Base-by-base conservation (phyloP, 1,284 basidiomycete species). In the Singerocomus inundabilis region DNA sequence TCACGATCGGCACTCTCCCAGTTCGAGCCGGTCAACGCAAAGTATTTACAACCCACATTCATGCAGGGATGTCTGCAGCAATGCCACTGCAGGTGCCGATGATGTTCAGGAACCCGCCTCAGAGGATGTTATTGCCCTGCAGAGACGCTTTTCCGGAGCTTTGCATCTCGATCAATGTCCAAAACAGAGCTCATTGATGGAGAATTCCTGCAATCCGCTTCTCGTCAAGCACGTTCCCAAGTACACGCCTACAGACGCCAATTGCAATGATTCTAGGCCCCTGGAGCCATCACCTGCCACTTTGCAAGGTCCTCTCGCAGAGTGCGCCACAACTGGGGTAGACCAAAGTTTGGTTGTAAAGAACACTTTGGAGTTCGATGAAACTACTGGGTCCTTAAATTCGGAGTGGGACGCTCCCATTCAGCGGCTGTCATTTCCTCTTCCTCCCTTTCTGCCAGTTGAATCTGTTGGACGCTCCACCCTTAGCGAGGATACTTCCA, bases 351-450 rank as follows among this genome's bases (percentile, higher is more conserved):
- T 35, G 11, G 32, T 24, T 6, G 55, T 21, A 21, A 21, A 48
- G 8, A 24, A 44, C 7, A 16, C 24, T 24, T 16, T 34, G 13
- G 30, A 26, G 11, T 46, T 28, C 6, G 46, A 52, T 16, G 48
- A 48, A 51, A 28, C 21, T 21, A 12, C 40, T 2, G 44, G 25
- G 29, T 34, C 25, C 11, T 43, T 39, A 13, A 39, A 48, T 18
- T 47, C 42, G 2, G 46, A 44, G 16, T n/a, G 18, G 28, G 31
- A 44, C 32, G 48, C 28, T 40, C 42, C 52, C 34, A 41, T 40
- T 18, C 56, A 41, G 32, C 56, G 24, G 15, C 28, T 54, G 33
- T 54, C 56, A 18, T 64, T 60, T 51, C 61, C 63, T 35, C 51
- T 60, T 11, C 57, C 63, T 38, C 33, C 33, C 6, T 51, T 51